Evolutionary conservation across 1,139 yeast genomes (phyloP).

Genomic region (Sporopachydermia cereana): DNA sequence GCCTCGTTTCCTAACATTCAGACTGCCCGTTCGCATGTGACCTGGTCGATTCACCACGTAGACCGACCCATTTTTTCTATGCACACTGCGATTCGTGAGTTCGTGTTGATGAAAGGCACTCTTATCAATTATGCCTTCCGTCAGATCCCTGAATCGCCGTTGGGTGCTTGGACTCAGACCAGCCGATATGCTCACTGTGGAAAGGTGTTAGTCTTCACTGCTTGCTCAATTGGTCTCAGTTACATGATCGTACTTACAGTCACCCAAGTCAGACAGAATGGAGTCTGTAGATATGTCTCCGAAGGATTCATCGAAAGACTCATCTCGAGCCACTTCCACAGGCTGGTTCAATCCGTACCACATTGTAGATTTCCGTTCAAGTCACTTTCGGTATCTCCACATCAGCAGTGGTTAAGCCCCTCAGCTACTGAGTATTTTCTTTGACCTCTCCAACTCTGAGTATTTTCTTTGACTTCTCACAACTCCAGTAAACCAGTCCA

Average conservation of each 20-base stretch:
- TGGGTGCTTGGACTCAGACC: neutral
- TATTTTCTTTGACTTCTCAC: too few relatives aligned
- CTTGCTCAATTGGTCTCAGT: too few relatives aligned
- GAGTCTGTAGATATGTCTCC: neutral
- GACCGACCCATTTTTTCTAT: too few relatives aligned
- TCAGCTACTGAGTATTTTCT: too few relatives aligned
- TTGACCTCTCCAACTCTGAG: too few relatives aligned
- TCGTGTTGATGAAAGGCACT: too few relatives aligned
- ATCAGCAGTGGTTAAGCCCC: too few relatives aligned
- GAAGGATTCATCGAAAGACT: neutral
- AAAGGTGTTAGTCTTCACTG: neutral
- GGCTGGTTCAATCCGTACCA: neutral
- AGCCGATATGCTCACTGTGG: neutral
- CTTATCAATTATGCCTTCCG: conserved; percentile 2
- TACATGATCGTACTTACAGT: neutral
- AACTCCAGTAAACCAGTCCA: too few relatives aligned
- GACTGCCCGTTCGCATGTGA: conserved; percentile 1
- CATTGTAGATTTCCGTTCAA: too few relatives aligned
- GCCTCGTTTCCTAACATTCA: neutral
- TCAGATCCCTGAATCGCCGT: neutral
- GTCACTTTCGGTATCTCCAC: too few relatives aligned
- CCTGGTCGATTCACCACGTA: conserved; percentile 1
- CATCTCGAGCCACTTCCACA: neutral
- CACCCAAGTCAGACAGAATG: neutral
- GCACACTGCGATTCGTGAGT: too few relatives aligned